phyloP scores from a whole-genome alignment of 2,329 filamentous ascomycete species.

The Pseudocercospora ulei region DNA sequence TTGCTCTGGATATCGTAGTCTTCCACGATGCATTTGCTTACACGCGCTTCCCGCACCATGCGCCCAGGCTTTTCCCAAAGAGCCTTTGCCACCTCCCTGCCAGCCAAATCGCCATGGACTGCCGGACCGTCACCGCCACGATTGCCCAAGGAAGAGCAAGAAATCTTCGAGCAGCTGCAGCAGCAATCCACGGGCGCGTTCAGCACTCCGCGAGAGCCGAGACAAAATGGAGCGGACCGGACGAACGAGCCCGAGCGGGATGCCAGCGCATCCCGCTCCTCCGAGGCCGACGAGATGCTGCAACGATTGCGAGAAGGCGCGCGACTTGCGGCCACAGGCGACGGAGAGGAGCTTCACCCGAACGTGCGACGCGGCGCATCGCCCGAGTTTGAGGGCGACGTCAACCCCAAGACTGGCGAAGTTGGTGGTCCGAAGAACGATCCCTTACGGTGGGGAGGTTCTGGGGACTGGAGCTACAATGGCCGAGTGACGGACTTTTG shows the following conservation, averaged over 20 bases:
- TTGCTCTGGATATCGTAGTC: background rate
- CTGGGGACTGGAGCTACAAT: conserved; percentile 84
- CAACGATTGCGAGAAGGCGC: conserved; percentile 33
- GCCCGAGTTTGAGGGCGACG: conserved; percentile 87
- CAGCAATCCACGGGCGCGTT: conserved; percentile 65
- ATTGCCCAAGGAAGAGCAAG: conserved; percentile 79
- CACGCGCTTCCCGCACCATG: conserved; percentile 21
- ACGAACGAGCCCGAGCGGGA: conserved; percentile 8
- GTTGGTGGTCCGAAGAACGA: conserved; percentile 96
- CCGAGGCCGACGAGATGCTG: conserved; percentile 25
- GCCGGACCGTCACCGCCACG: conserved; percentile 65
- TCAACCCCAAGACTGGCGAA: conserved; percentile 88
- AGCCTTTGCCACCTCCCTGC: conserved; percentile 38
- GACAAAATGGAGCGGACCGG: background rate
- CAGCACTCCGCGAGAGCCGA: conserved; percentile 49
- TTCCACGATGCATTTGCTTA: conserved; percentile 23
- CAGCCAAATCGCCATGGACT: conserved; percentile 34
- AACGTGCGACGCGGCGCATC: conserved; percentile 65
- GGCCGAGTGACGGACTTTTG: conserved; percentile 87
- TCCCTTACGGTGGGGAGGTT: conserved; percentile 72
- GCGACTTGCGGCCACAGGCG: conserved; percentile 46
- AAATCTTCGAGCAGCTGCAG: conserved; percentile 81
- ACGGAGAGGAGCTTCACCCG: conserved; percentile 58
- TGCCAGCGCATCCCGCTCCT: conserved; percentile 13
- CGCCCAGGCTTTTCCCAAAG: conserved; percentile 28